Base-by-base conservation (phyloP, 164 flowering plant genomes). In the Vitis labrusca region DNA sequence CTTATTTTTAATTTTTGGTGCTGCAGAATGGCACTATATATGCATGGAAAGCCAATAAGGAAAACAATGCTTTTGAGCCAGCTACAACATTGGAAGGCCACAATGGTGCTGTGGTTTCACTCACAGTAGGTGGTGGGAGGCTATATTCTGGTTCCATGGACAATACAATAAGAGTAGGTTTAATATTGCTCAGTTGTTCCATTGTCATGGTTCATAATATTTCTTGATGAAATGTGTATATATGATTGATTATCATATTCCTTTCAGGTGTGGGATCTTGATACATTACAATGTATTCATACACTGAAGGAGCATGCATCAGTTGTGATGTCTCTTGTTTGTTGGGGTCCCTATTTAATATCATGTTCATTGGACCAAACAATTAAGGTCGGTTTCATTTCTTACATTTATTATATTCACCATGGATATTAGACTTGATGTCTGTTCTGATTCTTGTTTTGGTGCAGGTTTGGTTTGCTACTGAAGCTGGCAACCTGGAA, bases 111-210 rank as follows among this genome's bases (percentile, higher is more conserved):
- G 86, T 86, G 16, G 64, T 74, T 17, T 76, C 85, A 1, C 64
- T 86, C 15, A 49, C 58, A 55, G 70, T 81, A 16, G 86, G 88
- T 10, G 73, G 53, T 16, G 64, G 67, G 11, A 74, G 59, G 66
- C 79, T 86, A 0, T 84, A 76, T 53, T 84, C 90, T 3, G 87
- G 86, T 62, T 84, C 88, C 14, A 51, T 59, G 68, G 90, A 86
- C 61, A 56, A 72, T 52, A 69, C 83, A 15, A 72, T 86, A 57
- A 83, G 73, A 71, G 85, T 80, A 78, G 57, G 85, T 64, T 19
- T 51, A 48, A 16, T 61, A 27, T 4, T 29, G 44, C 52, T 29
- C 8, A n/a, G 48, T 8, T 61, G 23, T 59, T 69, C 6, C 10
- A 29, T 50, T 60, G 2, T 16, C 11, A 0, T 5, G 23, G 17